Evolutionary conservation across 2,329 filamentous ascomycete genomes (phyloP), one percentile per base, ranked within the genome.

Genomic region (Botrytis byssoidea): DNA sequence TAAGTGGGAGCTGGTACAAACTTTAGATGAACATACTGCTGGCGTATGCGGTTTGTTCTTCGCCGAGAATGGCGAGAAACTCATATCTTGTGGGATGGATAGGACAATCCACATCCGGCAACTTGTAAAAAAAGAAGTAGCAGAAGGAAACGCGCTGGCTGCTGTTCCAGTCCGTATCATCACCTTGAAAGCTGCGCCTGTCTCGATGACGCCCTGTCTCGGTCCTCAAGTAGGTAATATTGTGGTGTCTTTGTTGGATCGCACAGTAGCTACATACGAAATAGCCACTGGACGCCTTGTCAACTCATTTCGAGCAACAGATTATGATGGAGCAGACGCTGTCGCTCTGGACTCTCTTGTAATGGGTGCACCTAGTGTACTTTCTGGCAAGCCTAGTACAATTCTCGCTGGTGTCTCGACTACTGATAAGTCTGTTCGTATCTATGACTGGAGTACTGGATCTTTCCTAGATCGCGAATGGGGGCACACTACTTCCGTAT

Each of bases 401-500:
- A 88, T 97, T 69, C 86, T 99, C 70, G 87, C 96, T 29, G 95
- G 94, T n/a, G 88, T 96, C 18, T 98, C 95, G 14, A 95, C 95
- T 78, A 97, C 93, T 0, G 96, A 99, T 82, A 99, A 98, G 81
- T 98, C 96, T 0, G 91, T 99, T 73, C 88, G 96, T 51, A 85
- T 99, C 25, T 99, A 99, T 79, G 93, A 97, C 77, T 86, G 89
- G 44, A 90, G 92, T 75, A 90, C 89, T 60, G 95, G 95, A 14
- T 84, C 85, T 2, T 91, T 99, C 73, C 84, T 98, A 42, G 92
- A 94, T 69, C 90, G 94, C 59, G 96, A 98, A 83, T 98, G 94
- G 89, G 96, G 96, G 1, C 96, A 99, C 78, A 97, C 95, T 0
- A 95, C 98, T 80, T 92, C 95, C 14, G 94, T 99, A 76, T 97